Evolutionary conservation across 2,329 filamentous ascomycete species (phyloP).

Genomic region (Samsoniella hepiali): DNA sequence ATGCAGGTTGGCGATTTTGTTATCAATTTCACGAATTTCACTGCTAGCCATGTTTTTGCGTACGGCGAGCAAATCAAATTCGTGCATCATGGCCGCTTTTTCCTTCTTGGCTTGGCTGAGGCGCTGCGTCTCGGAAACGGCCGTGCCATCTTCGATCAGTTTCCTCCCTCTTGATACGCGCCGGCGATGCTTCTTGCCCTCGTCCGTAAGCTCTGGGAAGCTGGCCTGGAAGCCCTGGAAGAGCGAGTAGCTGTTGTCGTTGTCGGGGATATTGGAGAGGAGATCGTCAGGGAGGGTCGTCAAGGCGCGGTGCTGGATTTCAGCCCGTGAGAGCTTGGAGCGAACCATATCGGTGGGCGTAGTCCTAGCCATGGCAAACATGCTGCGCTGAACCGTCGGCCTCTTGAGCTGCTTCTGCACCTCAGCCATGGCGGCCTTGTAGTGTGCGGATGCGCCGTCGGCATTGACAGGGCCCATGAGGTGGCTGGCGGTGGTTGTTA

Average conservation of each 20-base stretch:
- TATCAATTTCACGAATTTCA: slow-evolving; percentile 94
- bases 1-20: slow-evolving; percentile 89
- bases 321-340: slow-evolving; percentile 80
- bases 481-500: slow-evolving; percentile 88
- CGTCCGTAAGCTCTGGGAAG: slow-evolving; percentile 68
- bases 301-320: slow-evolving; percentile 92
- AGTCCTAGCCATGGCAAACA: slow-evolving; percentile 87
- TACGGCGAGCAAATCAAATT: slow-evolving; percentile 85
- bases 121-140: slow-evolving; percentile 53
- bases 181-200: slow-evolving; percentile 67
- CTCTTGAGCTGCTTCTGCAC: slow-evolving; percentile 85
- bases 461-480: slow-evolving; percentile 67
- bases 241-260: slow-evolving; percentile 81
- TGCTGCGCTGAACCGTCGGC: slow-evolving; percentile 78
- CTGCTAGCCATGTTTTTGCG: slow-evolving; percentile 97
- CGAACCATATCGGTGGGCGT: slow-evolving; percentile 93
- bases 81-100: slow-evolving; percentile 73
- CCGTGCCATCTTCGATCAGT: slow-evolving; percentile 63
- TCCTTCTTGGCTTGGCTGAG: slow-evolving; percentile 76
- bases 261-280: slow-evolving; percentile 82
- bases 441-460: slow-evolving; percentile 59
- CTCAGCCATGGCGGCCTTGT: slow-evolving; percentile 82
- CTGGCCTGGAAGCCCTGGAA: slow-evolving; percentile 96
- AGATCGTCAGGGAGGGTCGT: slow-evolving; percentile 88
- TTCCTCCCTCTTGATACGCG: slow-evolving; percentile 73